These are phyloP conservation scores for Saksenaea vasiformis DNA, from an alignment of 371 early-diverging fungal genomes.

Conservation along the genomic window DNA sequence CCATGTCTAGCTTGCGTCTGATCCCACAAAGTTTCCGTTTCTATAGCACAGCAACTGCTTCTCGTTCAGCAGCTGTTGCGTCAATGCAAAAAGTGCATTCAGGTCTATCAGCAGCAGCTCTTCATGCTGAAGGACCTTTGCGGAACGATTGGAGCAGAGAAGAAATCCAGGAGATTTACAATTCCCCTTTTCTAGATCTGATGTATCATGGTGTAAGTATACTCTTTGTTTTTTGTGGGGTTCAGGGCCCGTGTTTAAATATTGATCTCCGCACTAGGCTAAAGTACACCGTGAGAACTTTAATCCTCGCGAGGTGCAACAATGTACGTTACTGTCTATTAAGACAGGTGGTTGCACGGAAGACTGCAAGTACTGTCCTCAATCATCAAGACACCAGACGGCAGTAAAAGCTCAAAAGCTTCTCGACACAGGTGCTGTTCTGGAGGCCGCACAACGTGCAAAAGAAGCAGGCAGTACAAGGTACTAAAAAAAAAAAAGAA, in stretches of 20 bases:
- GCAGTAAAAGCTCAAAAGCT: conserved; percentile 75
- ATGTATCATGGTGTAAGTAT: conserved; percentile 73
- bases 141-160: conserved; percentile 78
- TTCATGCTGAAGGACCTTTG: conserved; percentile 58
- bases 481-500: conserved; percentile 16
- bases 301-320: conserved; percentile 78
- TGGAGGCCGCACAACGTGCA: conserved; percentile 78
- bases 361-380: conserved; percentile 87
- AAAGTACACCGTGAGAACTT: conserved; percentile 76
- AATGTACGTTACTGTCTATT: conserved; percentile 81
- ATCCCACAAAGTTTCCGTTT: conserved; percentile 37
- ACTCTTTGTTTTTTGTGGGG: neutral
- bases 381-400: conserved; percentile 79
- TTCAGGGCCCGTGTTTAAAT: neutral
- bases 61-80: conserved; percentile 58
- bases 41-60: conserved; percentile 52
- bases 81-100: conserved; percentile 23
- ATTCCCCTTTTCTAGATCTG: conserved; percentile 82
- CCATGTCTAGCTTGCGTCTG: conserved; percentile 49
- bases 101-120: conserved; percentile 59
- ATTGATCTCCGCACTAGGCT: conserved; percentile 49
- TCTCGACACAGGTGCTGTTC: conserved; percentile 70
- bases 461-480: conserved; percentile 82
- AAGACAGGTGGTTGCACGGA: conserved; percentile 91
- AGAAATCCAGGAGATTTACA: conserved; percentile 77